These are phyloP conservation scores for Teratosphaeria nubilosa DNA, from an alignment of 2,329 filamentous ascomycete genomes.

Conservation along the genomic window DNA sequence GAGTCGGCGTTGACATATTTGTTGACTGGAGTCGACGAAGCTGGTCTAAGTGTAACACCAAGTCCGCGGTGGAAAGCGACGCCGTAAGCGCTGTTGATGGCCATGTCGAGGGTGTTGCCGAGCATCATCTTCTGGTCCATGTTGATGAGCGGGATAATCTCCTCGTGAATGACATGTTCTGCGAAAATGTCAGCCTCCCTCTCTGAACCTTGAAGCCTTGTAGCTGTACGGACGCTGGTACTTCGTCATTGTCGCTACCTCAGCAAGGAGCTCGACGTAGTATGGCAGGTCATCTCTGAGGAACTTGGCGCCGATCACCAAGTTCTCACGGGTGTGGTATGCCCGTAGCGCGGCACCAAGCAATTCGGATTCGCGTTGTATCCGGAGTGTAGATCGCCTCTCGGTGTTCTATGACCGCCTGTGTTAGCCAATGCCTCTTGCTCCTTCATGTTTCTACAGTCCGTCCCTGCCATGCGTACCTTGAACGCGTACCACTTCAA, in stretches of 20 bases:
- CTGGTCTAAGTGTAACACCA: constrained; percentile 65
- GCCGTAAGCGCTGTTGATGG: constrained; percentile 75
- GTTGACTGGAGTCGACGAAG: constrained; percentile 58
- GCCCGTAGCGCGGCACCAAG: constrained; percentile 81
- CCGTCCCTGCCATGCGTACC: constrained; percentile 41
- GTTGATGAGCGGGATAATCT: constrained; percentile 68
- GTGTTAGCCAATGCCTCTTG: not conserved
- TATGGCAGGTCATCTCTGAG: constrained; percentile 92
- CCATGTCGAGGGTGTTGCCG: constrained; percentile 54
- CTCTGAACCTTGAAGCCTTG: constrained; percentile 1
- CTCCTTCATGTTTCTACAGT: constrained; percentile 9
- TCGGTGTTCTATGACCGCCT: constrained; percentile 60
- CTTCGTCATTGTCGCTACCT: constrained; percentile 81
- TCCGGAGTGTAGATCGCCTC: constrained; percentile 80
- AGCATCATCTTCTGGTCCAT: constrained; percentile 66
- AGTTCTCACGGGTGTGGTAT: constrained; percentile 84
- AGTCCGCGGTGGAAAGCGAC: constrained; percentile 91
- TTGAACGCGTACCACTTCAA: constrained; percentile 97
- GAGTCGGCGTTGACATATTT: constrained; percentile 72
- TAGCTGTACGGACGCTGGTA: constrained; percentile 50
- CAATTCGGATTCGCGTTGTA: constrained; percentile 89
- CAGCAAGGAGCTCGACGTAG: constrained; percentile 89
- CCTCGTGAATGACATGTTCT: constrained; percentile 88
- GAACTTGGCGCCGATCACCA: constrained; percentile 90
- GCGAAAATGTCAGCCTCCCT: constrained; percentile 12